Conservation (phyloP, 257 asterid genomes). For the Knoxia roxburghii region DNA sequence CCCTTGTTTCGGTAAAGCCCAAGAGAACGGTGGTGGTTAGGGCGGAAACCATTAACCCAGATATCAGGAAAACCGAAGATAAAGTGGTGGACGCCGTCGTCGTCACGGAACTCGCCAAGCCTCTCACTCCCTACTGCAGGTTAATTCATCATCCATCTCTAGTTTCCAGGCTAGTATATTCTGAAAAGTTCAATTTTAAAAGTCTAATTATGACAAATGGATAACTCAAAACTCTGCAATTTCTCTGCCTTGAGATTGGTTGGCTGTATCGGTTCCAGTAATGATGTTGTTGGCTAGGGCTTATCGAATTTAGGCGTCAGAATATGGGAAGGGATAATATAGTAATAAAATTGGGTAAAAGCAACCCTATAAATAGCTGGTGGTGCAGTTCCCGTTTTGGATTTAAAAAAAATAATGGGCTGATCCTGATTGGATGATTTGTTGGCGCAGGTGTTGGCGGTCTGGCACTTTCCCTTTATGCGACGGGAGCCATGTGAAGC, state of each 20-base stretch:
- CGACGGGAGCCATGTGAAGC: slow-evolving; percentile 83
- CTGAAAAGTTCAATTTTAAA: too few species aligned
- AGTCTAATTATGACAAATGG: too few species aligned
- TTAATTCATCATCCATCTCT: background rate
- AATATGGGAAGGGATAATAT: too few species aligned
- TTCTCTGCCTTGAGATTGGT: too few species aligned
- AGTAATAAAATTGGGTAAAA: too few species aligned
- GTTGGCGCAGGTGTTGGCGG: slow-evolving; percentile 81
- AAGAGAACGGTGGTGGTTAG: slow-evolving; percentile 68
- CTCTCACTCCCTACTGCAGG: slow-evolving; percentile 96
- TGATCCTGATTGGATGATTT: background rate
- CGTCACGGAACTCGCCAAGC: slow-evolving; percentile 67
- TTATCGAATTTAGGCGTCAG: too few species aligned
- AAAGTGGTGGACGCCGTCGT: slow-evolving; percentile 88
- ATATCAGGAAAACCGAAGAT: slow-evolving; percentile 68
- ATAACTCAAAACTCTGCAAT: too few species aligned
- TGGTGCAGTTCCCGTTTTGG: too few species aligned
- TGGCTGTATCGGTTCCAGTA: too few species aligned
- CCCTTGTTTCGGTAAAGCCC: slow-evolving; percentile 14
- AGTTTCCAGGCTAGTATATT: too few species aligned
- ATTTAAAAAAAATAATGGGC: background rate
- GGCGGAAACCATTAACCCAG: slow-evolving; percentile 74
- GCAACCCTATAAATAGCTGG: too few species aligned
- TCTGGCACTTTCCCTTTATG: slow-evolving; percentile 90
- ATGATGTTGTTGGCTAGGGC: too few species aligned